Conservation (phyloP, 1,284 basidiomycete species). For the Cryptococcus hybrid region DNA sequence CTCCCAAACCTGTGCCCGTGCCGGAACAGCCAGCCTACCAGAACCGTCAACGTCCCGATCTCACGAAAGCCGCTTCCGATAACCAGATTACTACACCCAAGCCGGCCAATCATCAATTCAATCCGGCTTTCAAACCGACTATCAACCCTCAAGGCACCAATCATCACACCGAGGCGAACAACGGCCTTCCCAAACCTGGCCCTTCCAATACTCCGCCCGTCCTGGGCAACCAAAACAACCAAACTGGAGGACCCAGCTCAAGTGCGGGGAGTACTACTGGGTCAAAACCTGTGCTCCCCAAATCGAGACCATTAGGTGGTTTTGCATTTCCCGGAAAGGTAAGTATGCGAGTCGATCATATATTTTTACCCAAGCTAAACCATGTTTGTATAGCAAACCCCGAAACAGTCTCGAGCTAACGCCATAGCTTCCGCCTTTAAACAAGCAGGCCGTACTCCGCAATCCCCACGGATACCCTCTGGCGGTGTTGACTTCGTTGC, state of each 20-base stretch:
- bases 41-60: constrained; percentile 42
- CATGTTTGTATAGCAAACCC: too few species aligned
- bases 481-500: constrained; percentile 33
- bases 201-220: background rate
- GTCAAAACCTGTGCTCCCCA: too few species aligned
- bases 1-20: constrained; percentile 1
- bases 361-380: too few species aligned
- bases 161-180: too few species aligned
- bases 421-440: constrained; percentile 23
- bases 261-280: too few species aligned
- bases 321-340: too few species aligned
- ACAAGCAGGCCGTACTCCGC: background rate
- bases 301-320: too few species aligned
- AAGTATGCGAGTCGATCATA: too few species aligned
- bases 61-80: constrained; percentile 4
- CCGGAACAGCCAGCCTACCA: constrained; percentile 24
- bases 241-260: background rate
- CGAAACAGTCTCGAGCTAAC: constrained; percentile 9
- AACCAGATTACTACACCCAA: background rate
- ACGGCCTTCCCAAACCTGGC: background rate
- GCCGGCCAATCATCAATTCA: background rate
- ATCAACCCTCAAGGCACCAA: background rate
- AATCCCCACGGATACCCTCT: constrained; percentile 31
- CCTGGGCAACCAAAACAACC: background rate
- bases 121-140: background rate